phyloP scores from a whole-genome alignment of 768 basidiomycete species.

The Tylopilus plumbeoviolaceoides region DNA sequence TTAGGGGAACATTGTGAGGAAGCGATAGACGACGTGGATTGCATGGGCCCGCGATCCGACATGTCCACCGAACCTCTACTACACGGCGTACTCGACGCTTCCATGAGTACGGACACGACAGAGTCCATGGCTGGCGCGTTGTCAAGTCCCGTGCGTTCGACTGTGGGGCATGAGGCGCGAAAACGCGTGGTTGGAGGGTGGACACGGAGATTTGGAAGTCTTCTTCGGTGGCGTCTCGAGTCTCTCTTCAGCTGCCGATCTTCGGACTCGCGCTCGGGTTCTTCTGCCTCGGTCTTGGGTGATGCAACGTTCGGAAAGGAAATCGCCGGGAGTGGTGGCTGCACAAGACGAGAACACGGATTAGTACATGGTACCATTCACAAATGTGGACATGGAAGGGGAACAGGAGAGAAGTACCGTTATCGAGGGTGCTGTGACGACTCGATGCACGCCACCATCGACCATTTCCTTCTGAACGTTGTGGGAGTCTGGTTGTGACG shows the following conservation, averaged over 20 bases:
- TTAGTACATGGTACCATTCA: constrained; percentile 21
- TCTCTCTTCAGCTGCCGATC: constrained; percentile 12
- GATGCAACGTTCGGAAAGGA: constrained; percentile 13
- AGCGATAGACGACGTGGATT: constrained; percentile 20
- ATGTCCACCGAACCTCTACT: constrained; percentile 18
- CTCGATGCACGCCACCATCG: constrained; percentile 21
- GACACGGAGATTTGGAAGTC: constrained; percentile 22
- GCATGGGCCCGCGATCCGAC: constrained; percentile 12
- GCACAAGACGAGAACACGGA: constrained; percentile 8
- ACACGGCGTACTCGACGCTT: constrained; percentile 16
- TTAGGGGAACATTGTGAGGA: constrained; percentile 27
- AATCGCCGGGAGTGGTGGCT: constrained; percentile 22
- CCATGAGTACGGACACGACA: constrained; percentile 21
- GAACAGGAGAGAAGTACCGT: constrained; percentile 27
- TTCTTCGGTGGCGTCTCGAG: constrained; percentile 15
- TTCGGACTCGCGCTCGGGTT: constrained; percentile 10
- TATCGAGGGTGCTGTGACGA: constrained; percentile 25
- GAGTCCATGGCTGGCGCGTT: constrained; percentile 15
- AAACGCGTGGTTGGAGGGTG: constrained; percentile 8
- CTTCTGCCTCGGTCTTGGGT: constrained; percentile 6
- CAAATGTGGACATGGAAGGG: constrained; percentile 8
- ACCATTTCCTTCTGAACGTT: constrained; percentile 13
- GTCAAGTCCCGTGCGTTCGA: constrained; percentile 3
- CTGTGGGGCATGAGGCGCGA: constrained; percentile 12
- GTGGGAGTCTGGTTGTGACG: constrained; percentile 5